phyloP scores from a whole-genome alignment of 352 stramenopile species.

The Detonula confervacea region DNA sequence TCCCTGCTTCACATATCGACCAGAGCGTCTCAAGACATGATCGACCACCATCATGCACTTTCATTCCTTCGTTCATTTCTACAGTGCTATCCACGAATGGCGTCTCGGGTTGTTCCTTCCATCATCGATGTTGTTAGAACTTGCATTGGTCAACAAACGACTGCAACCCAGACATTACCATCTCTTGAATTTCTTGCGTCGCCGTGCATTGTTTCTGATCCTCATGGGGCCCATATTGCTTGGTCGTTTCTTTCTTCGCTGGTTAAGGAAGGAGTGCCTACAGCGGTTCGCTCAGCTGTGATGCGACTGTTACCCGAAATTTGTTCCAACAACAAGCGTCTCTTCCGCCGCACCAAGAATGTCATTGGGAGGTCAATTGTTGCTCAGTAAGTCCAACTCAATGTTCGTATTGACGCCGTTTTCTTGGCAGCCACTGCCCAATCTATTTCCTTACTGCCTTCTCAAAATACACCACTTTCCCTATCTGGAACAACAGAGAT shows the following conservation, averaged over 20 bases:
- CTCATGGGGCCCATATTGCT: slow-evolving; percentile 68
- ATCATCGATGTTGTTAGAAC: slow-evolving; percentile 29
- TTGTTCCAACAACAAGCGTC: slow-evolving; percentile 67
- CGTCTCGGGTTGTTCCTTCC: slow-evolving; percentile 39
- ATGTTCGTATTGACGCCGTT: not conserved
- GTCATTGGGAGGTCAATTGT: slow-evolving; percentile 60
- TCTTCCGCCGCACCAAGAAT: slow-evolving; percentile 70
- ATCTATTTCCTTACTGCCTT: too few relatives aligned
- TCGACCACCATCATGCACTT: slow-evolving; percentile 22
- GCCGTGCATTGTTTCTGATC: slow-evolving; percentile 57
- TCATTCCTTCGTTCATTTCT: slow-evolving; percentile 40
- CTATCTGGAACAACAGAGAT: slow-evolving; percentile 32
- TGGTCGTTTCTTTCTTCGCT: slow-evolving; percentile 74
- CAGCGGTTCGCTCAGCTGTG: slow-evolving; percentile 48
- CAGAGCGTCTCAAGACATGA: not conserved
- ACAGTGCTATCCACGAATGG: slow-evolving; percentile 41
- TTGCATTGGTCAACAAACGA: slow-evolving; percentile 20
- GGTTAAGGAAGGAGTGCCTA: slow-evolving; percentile 38
- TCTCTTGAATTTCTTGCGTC: slow-evolving; percentile 43
- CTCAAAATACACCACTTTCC: too few relatives aligned
- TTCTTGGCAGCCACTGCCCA: too few relatives aligned
- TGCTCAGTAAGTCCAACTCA: slow-evolving; percentile 32
- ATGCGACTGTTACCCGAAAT: slow-evolving; percentile 69
- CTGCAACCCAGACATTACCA: slow-evolving; percentile 9
- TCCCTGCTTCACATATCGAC: slow-evolving; percentile 45